Conservation (phyloP, 1,284 basidiomycete genomes). For the Puccinia coronata region DNA sequence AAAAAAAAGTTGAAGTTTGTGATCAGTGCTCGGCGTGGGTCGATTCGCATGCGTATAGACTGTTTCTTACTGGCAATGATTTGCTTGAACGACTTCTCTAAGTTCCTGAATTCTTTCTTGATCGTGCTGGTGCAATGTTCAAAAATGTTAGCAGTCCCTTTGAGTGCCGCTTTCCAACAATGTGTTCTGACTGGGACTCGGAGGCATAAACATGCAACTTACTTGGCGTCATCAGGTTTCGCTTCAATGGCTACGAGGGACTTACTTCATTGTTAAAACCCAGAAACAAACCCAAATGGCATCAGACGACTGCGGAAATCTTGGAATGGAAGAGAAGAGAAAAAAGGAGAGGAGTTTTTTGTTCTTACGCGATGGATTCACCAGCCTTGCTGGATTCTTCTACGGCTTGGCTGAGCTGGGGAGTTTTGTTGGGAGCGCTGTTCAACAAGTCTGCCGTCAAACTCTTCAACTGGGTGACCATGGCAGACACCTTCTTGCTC, state of each 20-base stretch:
- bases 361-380: slow-evolving; percentile 4
- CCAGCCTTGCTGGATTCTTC: not conserved
- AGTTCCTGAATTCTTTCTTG: slow-evolving; percentile 10
- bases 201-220: not conserved
- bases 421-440: not conserved
- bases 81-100: slow-evolving; percentile 22
- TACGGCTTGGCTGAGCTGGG: not conserved
- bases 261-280: not conserved
- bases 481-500: not conserved
- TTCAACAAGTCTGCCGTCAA: not conserved
- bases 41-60: too few relatives aligned
- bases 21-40: too few relatives aligned
- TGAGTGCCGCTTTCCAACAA: not conserved
- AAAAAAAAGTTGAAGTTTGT: too few relatives aligned
- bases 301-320: not conserved
- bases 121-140: not conserved
- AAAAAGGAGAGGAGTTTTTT: too few relatives aligned
- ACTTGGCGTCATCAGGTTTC: slow-evolving; percentile 29
- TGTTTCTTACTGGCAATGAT: slow-evolving; percentile 1
- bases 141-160: not conserved
- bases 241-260: not conserved
- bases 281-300: not conserved
- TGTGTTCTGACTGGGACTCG: not conserved
- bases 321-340: not conserved
- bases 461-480: not conserved